Evolutionary conservation across 176 grass and related monocot species (phyloP).

Genomic region (Pontederia crassipes): DNA sequence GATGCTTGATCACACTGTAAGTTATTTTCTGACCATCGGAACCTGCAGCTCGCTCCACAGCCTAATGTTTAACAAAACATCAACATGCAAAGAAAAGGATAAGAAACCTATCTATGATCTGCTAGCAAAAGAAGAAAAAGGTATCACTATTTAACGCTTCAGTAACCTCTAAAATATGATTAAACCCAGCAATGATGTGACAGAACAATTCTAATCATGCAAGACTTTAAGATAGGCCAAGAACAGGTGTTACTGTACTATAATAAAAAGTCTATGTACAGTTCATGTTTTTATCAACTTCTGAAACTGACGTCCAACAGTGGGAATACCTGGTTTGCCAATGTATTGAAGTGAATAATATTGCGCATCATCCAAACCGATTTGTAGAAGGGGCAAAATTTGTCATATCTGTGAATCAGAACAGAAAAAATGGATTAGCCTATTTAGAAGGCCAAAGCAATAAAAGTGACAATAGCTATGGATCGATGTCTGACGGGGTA

Average conservation of each 20-base stretch:
- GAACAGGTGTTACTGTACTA: too few species aligned
- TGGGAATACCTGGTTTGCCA: conserved; percentile 65
- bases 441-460: not conserved
- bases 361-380: conserved; percentile 98
- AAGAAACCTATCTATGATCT: conserved; percentile 4
- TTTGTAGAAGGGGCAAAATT: conserved; percentile 92
- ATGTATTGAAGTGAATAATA: conserved; percentile 76
- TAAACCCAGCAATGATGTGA: too few species aligned
- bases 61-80: conserved; percentile 29
- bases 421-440: not conserved
- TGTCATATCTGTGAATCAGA: conserved; percentile 55
- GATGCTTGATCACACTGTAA: conserved; percentile 74
- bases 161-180: not conserved
- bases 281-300: not conserved
- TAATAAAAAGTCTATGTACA: too few species aligned
- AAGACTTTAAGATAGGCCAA: too few species aligned
- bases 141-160: not conserved
- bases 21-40: conserved; percentile 90
- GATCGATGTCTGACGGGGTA: conserved; percentile 49
- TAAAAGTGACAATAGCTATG: not conserved
- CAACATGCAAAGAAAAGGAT: not conserved
- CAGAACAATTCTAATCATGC: too few species aligned
- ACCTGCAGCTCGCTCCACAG: conserved; percentile 77
- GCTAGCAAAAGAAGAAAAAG: not conserved
- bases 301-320: not conserved